A percentile compares a stretch with the other conserved stretches of the same genome.
phyloP scores from a whole-genome alignment of 805 yeast genomes.

The Spencermartinsiella europaea region DNA sequence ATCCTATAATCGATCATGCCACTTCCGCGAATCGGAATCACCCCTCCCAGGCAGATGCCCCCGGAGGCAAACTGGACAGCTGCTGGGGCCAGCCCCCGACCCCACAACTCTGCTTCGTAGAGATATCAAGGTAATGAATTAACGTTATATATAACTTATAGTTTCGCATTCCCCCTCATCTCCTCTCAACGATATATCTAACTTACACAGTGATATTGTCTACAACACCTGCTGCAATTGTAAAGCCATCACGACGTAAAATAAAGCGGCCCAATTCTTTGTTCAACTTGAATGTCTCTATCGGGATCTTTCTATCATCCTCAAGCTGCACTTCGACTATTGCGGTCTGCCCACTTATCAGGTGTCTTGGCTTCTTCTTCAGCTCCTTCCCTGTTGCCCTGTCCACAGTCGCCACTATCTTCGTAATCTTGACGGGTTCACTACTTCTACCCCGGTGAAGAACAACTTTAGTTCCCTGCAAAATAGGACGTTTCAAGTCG shows the following conservation, averaged over 20 bases:
- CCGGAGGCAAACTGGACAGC: too few species aligned
- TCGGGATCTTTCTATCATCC: slow-evolving; percentile 42
- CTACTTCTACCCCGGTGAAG: slow-evolving; percentile 71
- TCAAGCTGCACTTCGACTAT: slow-evolving; percentile 49
- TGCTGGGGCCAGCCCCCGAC: too few species aligned
- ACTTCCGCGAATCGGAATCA: too few species aligned
- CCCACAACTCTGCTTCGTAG: too few species aligned
- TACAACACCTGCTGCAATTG: slow-evolving; percentile 62
- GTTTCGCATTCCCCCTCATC: neutral
- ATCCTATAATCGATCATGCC: slow-evolving; percentile 17
- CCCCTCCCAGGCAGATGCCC: too few species aligned
- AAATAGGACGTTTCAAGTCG: slow-evolving; percentile 62
- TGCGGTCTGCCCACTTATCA: slow-evolving; percentile 57
- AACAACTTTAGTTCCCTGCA: slow-evolving; percentile 75
- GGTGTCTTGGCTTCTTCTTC: slow-evolving; percentile 48
- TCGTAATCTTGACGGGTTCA: slow-evolving; percentile 60
- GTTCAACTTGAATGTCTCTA: slow-evolving; percentile 45
- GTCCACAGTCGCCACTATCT: slow-evolving; percentile 37
- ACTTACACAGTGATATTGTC: slow-evolving; percentile 17
- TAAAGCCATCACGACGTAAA: slow-evolving; percentile 60
- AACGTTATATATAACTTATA: neutral
- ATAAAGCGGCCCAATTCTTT: slow-evolving; percentile 61
- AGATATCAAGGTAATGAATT: too few species aligned
- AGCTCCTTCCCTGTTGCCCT: slow-evolving; percentile 26
- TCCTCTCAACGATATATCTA: neutral